phyloP scores from a whole-genome alignment of 805 yeast genomes.

The Metschnikowia amazonensis region DNA sequence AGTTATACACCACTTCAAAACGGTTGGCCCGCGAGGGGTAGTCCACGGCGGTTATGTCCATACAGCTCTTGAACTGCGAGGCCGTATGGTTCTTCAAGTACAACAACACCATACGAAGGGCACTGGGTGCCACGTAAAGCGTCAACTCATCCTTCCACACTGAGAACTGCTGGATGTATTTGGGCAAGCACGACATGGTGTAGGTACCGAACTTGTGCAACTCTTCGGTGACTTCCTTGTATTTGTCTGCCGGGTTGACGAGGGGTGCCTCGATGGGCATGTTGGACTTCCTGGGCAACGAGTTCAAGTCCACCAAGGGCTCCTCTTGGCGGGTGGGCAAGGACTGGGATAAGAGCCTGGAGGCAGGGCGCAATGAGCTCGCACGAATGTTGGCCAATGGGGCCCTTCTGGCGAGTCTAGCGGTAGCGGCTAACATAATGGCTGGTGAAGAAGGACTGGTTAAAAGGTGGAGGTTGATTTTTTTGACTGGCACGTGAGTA shows the following conservation, averaged over 20 bases:
- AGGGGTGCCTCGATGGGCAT: constrained; percentile 43
- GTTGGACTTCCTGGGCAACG: constrained; percentile 37
- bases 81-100: constrained; percentile 77
- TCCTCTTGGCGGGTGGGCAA: constrained; percentile 20
- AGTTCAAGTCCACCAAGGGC: constrained; percentile 31
- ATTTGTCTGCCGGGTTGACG: constrained; percentile 75
- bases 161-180: constrained; percentile 74
- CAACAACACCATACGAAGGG: constrained; percentile 63
- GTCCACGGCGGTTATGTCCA: constrained; percentile 85
- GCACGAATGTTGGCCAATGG: constrained; percentile 8
- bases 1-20: constrained; percentile 82
- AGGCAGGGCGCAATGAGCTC: constrained; percentile 1
- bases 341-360: constrained; percentile 7
- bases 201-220: constrained; percentile 80
- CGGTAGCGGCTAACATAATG: constrained; percentile 16
- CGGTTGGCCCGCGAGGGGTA: constrained; percentile 80
- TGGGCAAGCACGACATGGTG: constrained; percentile 73
- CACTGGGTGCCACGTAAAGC: constrained; percentile 70
- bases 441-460: not conserved
- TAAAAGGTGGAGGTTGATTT: constrained; percentile 6
- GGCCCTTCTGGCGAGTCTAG: constrained; percentile 14
- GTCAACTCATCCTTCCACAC: constrained; percentile 91
- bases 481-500: constrained; percentile 17
- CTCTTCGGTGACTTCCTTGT: constrained; percentile 61
- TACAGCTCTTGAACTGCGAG: constrained; percentile 70